Percentiles rank a stretch among this genome's conserved stretches.
Conservation (phyloP, 1,284 basidiomycete genomes). For the Austroboletus olivaceoglutinosus region DNA sequence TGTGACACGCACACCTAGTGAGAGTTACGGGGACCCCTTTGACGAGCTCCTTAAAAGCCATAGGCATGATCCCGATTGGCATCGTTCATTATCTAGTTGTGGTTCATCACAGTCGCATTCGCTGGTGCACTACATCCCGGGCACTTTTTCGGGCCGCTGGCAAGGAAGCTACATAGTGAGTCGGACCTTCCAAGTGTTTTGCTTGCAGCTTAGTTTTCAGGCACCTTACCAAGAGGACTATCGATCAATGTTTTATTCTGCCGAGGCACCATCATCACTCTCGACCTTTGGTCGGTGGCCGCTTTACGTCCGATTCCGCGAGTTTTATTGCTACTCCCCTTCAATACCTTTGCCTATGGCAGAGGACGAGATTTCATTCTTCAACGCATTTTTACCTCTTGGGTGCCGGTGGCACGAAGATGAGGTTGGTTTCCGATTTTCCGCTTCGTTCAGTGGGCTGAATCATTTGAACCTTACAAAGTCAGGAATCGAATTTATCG, state of each 20-base stretch:
- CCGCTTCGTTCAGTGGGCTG: background rate
- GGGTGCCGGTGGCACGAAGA: slow-evolving; percentile 35
- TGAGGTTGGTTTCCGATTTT: slow-evolving; percentile 30
- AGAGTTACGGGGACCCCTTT: slow-evolving; percentile 20
- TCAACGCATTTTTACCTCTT: slow-evolving; percentile 47
- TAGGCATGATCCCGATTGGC: slow-evolving; percentile 34
- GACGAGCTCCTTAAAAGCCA: slow-evolving; percentile 29
- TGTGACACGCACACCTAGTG: slow-evolving; percentile 34
- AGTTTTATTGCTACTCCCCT: slow-evolving; percentile 41
- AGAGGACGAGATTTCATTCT: slow-evolving; percentile 26
- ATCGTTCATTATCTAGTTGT: slow-evolving; percentile 21
- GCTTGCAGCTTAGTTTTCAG: slow-evolving; percentile 27
- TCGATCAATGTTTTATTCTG: slow-evolving; percentile 33
- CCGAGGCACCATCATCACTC: slow-evolving; percentile 35
- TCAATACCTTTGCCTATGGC: slow-evolving; percentile 26
- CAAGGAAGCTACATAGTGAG: slow-evolving; percentile 46
- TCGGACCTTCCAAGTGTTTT: background rate
- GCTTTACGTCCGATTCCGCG: slow-evolving; percentile 45
- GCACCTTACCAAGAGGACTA: slow-evolving; percentile 38
- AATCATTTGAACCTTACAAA: slow-evolving; percentile 17
- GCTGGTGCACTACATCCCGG: slow-evolving; percentile 37
- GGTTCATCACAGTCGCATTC: slow-evolving; percentile 1
- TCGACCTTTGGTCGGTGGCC: slow-evolving; percentile 39
- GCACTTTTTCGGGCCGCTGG: slow-evolving; percentile 46
- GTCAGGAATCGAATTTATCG: slow-evolving; percentile 43